Base-by-base conservation (phyloP, 768 basidiomycete genomes). In the Suillus sp. region DNA sequence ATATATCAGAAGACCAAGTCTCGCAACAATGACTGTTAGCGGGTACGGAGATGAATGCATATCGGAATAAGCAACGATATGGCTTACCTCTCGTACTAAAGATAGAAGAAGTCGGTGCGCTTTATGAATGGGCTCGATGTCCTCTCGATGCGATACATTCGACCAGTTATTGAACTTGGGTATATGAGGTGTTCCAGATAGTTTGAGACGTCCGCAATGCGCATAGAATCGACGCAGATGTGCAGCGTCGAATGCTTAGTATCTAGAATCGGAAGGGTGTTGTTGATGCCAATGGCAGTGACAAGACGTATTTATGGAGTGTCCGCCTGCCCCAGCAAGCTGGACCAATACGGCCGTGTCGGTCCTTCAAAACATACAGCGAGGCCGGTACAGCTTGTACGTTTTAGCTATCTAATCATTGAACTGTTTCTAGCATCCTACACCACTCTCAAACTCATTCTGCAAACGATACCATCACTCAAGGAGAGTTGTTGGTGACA, bases 101-200 rank as follows among this genome's bases (percentile, higher is more conserved):
- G 38, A 40, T 40, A 40, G 22, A 56, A 56, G 35, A 20, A 25
- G 38, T 40, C 38, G 18, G 16, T 40, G 37, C 56, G 7, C 56
- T 27, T 57, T 57, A 57, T 20, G 37, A 56, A 38, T 56, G 56
- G 30, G 38, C 38, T 57, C 56, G 27, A 40, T 27, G 18, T 57
- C 38, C 25, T 57, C 56, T 57, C 56, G 30, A 40, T 40, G 18
- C 27, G 10, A 57, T 40, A 20, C 56, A 57, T 57, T 30, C 56
- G 56, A 57, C 56, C 3, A 38, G 37, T 27, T 56, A 25, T 16
- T 27, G 38, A 56, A 7, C 18, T 27, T n/a, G 18, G 38, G 38
- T 57, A 40, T 57, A 11, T 27, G 18, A 20, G 18, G 11, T 40
- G 25, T 40, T 40, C 25, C 10, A 6, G 13, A 57, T 14, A 30